phyloP scores from a whole-genome alignment of 2,329 filamentous ascomycete species.

The Cladophialophora carrionii region DNA sequence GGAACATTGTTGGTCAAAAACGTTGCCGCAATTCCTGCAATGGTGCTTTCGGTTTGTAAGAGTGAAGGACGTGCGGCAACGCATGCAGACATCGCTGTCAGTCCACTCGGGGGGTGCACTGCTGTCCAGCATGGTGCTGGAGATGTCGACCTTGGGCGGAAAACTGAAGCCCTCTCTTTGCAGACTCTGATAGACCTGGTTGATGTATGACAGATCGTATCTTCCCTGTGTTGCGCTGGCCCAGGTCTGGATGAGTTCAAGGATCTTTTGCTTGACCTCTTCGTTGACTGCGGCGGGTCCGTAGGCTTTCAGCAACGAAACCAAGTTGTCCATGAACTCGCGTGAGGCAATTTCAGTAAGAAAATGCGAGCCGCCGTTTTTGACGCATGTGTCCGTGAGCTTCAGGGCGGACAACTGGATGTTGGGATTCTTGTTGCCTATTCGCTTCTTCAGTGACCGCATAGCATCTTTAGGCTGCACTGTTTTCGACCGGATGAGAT shows the following conservation, averaged over 20 bases:
- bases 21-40: constrained; percentile 95
- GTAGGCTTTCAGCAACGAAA: constrained; percentile 82
- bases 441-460: constrained; percentile 89
- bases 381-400: constrained; percentile 97
- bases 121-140: constrained; percentile 98
- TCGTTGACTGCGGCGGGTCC: constrained; percentile 74
- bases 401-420: constrained; percentile 93
- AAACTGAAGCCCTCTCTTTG: constrained; percentile 87
- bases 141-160: constrained; percentile 79
- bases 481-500: constrained; percentile 94
- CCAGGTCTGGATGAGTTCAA: constrained; percentile 94
- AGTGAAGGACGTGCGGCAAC: constrained; percentile 90
- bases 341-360: constrained; percentile 91
- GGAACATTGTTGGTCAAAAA: constrained; percentile 94
- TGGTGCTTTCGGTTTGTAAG: constrained; percentile 99
- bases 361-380: constrained; percentile 96
- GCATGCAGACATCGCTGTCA: constrained; percentile 98
- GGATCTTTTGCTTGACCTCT: constrained; percentile 85
- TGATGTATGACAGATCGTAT: constrained; percentile 80
- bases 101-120: constrained; percentile 96
- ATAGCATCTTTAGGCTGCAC: constrained; percentile 98
- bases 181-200: constrained; percentile 80
- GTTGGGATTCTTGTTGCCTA: constrained; percentile 97
- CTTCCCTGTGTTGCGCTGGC: constrained; percentile 84
- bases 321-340: constrained; percentile 97